phyloP scores from a whole-genome alignment of 495 filamentous ascomycete species.

The Talaromyces borbonicus region DNA sequence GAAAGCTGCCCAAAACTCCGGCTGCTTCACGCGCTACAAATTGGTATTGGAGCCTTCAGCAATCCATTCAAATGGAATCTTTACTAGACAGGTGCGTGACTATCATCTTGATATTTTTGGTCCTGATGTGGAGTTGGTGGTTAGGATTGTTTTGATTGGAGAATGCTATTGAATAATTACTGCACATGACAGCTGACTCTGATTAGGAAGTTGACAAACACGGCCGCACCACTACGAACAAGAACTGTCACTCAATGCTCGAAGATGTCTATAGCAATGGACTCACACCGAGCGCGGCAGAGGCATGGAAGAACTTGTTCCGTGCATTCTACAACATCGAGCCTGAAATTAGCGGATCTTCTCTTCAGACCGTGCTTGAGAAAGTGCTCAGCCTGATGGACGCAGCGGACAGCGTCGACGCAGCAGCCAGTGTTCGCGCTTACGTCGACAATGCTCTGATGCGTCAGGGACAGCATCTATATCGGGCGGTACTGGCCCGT shows the following conservation, averaged over 20 bases:
- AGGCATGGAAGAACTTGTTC: conserved; percentile 29
- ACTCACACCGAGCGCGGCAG: not conserved
- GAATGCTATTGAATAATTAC: no score
- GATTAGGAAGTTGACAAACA: conserved; percentile 4
- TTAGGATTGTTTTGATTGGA: no score
- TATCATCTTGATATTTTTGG: no score
- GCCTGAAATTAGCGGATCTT: conserved; percentile 19
- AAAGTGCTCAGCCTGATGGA: conserved; percentile 25
- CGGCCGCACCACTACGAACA: not conserved
- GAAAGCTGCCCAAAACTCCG: conserved; percentile 8
- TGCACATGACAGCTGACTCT: no score
- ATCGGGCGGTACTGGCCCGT: conserved; percentile 22
- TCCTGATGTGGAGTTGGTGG: no score
- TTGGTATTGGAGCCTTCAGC: conserved; percentile 11
- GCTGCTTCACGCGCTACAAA: conserved; percentile 12
- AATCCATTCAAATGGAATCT: conserved; percentile 1
- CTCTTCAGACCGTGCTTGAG: conserved; percentile 15
- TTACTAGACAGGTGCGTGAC: conserved; percentile 2
- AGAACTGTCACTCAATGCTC: not conserved
- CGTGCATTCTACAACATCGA: conserved; percentile 29
- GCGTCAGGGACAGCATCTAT: conserved; percentile 28
- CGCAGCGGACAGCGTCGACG: conserved; percentile 31
- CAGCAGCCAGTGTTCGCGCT: conserved; percentile 23
- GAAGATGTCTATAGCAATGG: not conserved
- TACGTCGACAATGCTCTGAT: conserved; percentile 31